Conservation (phyloP, 805 yeast species). For the Metschnikowia dekortorum region DNA sequence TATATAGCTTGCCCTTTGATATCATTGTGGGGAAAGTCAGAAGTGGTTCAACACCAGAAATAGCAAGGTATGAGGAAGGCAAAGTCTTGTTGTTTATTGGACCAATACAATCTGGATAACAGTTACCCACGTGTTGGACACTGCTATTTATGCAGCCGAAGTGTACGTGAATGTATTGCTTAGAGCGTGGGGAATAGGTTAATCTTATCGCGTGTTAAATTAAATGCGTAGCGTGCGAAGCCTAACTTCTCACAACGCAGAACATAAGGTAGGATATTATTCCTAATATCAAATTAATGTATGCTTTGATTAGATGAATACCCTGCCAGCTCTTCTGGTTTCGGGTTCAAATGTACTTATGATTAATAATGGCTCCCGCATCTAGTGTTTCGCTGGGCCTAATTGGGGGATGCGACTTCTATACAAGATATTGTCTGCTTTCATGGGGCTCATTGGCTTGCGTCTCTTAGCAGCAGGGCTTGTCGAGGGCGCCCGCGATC, state of each 20-base stretch:
- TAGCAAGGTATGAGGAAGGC: neutral
- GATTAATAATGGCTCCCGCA: neutral
- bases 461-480: slow-evolving; percentile 8
- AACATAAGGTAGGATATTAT: neutral
- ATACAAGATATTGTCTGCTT: slow-evolving; percentile 1
- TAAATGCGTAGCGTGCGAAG: slow-evolving; percentile 1
- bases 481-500: neutral
- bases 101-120: neutral
- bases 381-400: neutral
- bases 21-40: neutral
- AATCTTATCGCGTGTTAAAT: slow-evolving; percentile 11
- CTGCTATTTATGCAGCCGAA: neutral
- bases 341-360: neutral
- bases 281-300: neutral
- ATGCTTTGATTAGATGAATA: neutral
- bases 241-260: neutral
- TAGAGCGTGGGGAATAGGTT: neutral
- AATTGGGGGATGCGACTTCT: slow-evolving; percentile 14
- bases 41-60: neutral
- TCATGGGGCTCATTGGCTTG: slow-evolving; percentile 8
- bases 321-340: neutral
- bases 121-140: neutral
- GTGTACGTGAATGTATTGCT: neutral
- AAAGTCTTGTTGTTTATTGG: neutral
- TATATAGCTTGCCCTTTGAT: neutral